Evolutionary conservation across 768 basidiomycete species (phyloP), one percentile per base, ranked within the genome.

Genomic region (Lactarius quietus): DNA sequence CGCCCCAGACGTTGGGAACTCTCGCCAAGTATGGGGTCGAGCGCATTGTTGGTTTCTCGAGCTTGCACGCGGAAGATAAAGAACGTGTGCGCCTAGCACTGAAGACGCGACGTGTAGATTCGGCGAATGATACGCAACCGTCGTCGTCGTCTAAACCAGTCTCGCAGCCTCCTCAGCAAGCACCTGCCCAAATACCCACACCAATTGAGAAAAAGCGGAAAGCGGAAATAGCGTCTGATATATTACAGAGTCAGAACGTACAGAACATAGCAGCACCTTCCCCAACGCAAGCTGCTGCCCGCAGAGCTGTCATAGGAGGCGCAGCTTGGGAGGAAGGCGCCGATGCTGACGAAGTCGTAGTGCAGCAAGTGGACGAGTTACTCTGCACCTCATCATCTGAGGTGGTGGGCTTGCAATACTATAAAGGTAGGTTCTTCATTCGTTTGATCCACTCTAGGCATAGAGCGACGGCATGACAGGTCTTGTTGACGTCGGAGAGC

Each of bases 371-470:
- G 20, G 91, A 93, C 64, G 92, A 94, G 74, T 73, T 92, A 26
- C 92, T 89, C 72, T 82, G 85, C 51, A 79, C 76, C 17, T 58
- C 86, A 71, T 73, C 74, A 3, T 82, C 88, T 0, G 86, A 82
- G 55, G 84, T 93, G 12, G 93, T 95, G 0, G 93, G 93, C 0
- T 78, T 95, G 17, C 91, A 92, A 72, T 93, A 95, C 71, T 95
- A 95, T 72, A 79, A 79, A 72, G 89, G 89, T 84, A 38, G 1
- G 74, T 68, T 8, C 38, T 2, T 57, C 59, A n/a, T 35, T 55
- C n/a, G 4, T 36, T 29, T 59, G 29, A 14, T 62, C 23, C 6
- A 20, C 15, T 7, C 45, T 38, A 23, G 33, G 43, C 31, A 31
- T 38, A 12, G 18, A 9, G 53, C 57, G 6, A 61, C 31, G 57